Base-by-base conservation (phyloP, 495 filamentous ascomycete species). In the Hypoxylon lenormandii region DNA sequence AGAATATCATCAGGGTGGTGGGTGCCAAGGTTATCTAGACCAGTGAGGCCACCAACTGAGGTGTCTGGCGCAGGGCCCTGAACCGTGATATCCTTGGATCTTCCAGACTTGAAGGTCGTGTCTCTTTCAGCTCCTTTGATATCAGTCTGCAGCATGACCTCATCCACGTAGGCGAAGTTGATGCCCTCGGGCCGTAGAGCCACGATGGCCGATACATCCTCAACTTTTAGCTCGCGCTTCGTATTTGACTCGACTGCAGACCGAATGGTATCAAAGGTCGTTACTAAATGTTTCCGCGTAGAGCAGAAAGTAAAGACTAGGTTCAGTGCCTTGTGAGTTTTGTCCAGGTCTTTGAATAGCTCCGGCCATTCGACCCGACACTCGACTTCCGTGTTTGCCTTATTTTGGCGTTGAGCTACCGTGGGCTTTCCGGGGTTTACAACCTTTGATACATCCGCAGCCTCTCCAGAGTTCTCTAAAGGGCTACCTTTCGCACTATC, bases 261-360 rank as follows among this genome's bases (percentile, higher is more conserved):
- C 65, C 89, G 91, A 52, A 98, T 90, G 40, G 88, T 97, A 19
- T 94, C 89, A 71, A 97, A 93, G 0, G 96, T 97, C 0, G 95
- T 97, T 0, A 89, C 89, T 6, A 98, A 81, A 64, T 97, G 92
- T 74, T 96, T 96, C 7, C 96, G 89, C 6, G 94, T 94, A 73
- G 88, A 94, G 77, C 91, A 93, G 78, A 98, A 98, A 0, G 95
- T 98, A 72, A 92, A 96, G 5, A 97, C 92, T 3, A 97, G 78
- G 71, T 97, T 98, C 57, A 98, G 78, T 5, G 96, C 94, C 55
- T 89, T 85, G 74, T 97, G 90, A 0, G 88, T 91, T 72, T 91
- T 88, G 5, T 89, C 86, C 6, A 98, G 85, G 38, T 81, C 79
- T 43, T 86, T 88, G 76, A 98, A 91, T 54, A 83, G 79, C 0